A percentile compares a stretch with the other conserved stretches of the same genome.
phyloP scores from a whole-genome alignment of 192 early-diverging fungal species.

The Mortierella hygrophila region DNA sequence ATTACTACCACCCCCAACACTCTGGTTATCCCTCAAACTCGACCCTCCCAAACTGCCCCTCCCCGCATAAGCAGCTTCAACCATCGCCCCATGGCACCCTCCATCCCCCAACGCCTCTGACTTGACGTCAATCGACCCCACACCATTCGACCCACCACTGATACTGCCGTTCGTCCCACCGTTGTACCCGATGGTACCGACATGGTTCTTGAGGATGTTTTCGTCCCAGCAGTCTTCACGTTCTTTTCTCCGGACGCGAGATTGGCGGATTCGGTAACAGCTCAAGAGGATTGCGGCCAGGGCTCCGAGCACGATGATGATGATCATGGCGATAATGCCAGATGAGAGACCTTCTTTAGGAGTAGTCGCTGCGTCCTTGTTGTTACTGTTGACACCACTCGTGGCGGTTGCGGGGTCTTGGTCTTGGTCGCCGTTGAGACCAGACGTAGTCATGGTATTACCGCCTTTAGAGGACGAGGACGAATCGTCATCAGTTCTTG shows the following conservation, averaged over 20 bases:
- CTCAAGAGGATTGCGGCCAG: constrained; percentile 8
- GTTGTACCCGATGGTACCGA: not conserved
- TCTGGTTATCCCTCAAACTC: constrained; percentile 10
- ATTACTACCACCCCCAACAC: not conserved
- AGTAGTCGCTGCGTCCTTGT: not conserved
- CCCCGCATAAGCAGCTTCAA: not conserved
- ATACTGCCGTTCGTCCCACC: not conserved
- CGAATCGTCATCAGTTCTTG: not conserved
- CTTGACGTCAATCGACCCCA: not conserved
- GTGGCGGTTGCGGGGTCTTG: not conserved
- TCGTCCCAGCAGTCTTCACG: constrained; percentile 18
- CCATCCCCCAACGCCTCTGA: constrained; percentile 1
- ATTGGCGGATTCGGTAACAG: constrained; percentile 26
- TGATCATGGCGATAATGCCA: constrained; percentile 17
- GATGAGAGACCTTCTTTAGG: constrained; percentile 4
- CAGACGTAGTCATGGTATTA: not conserved
- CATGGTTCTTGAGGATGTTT: constrained; percentile 27
- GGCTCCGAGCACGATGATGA: constrained; percentile 8
- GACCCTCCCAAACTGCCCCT: constrained; percentile 11
- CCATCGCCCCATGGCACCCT: not conserved
- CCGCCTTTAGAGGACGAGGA: not conserved
- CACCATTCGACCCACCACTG: not conserved
- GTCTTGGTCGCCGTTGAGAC: not conserved
- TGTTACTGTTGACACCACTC: not conserved
- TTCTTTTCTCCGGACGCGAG: not conserved